Conservation (phyloP, 1,284 basidiomycete genomes). For the Ganoderma meredithae region DNA sequence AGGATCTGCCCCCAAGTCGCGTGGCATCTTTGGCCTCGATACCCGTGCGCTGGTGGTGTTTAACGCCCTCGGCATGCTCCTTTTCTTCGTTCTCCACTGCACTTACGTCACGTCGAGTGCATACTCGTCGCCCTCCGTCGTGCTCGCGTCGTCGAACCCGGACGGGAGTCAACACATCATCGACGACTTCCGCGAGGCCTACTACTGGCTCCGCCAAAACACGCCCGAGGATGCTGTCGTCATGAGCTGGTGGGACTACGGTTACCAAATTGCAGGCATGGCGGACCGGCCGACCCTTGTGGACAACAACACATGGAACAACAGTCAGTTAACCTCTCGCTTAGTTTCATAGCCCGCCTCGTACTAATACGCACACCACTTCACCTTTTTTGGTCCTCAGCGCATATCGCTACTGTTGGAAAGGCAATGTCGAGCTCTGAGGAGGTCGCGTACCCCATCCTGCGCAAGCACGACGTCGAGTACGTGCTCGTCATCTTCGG, state of each 20-base stretch:
- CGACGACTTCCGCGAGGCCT: constrained; percentile 99
- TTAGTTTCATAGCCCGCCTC: not conserved
- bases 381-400: constrained; percentile 44
- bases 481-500: constrained; percentile 99
- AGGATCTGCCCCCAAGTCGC: constrained; percentile 43
- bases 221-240: constrained; percentile 92
- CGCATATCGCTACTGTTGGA: constrained; percentile 96
- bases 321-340: constrained; percentile 69
- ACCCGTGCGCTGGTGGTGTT: constrained; percentile 81
- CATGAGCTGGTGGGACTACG: constrained; percentile 99
- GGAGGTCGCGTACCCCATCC: constrained; percentile 96
- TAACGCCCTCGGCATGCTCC: constrained; percentile 82
- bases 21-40: constrained; percentile 87
- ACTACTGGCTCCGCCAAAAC: constrained; percentile 98
- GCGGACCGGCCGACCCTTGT: constrained; percentile 97
- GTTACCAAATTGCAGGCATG: constrained; percentile 99
- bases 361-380: not conserved
- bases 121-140: constrained; percentile 98
- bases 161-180: constrained; percentile 96
- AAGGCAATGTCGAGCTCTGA: constrained; percentile 97
- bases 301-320: constrained; percentile 99
- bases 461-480: constrained; percentile 97
- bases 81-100: constrained; percentile 95
- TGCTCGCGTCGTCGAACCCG: constrained; percentile 81
- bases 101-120: constrained; percentile 96